A percentile compares a stretch with the other conserved stretches of the same genome.
Conservation (phyloP, 2,329 filamentous ascomycete genomes). For the Thielaviopsis euricoi region DNA sequence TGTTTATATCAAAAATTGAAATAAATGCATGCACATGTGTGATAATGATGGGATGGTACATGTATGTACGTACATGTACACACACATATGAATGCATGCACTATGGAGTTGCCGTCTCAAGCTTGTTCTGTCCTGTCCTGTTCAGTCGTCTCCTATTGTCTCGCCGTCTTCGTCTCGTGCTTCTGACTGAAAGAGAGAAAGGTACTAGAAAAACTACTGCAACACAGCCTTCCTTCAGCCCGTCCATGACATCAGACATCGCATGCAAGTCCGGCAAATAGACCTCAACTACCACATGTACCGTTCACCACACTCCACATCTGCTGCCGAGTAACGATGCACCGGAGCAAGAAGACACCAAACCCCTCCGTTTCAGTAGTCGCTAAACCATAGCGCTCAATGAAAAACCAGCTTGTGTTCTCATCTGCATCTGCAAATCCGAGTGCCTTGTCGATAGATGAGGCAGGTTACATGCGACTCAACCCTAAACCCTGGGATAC, state of each 20-base stretch:
- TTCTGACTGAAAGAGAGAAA: too few species aligned
- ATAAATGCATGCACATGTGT: neutral
- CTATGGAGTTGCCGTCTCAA: neutral
- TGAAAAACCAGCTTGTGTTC: neutral
- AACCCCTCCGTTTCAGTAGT: neutral
- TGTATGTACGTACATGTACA: too few species aligned
- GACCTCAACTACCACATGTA: too few species aligned
- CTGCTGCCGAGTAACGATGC: neutral
- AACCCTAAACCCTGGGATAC: neutral
- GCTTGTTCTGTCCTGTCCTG: neutral
- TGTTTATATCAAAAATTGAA: too few species aligned
- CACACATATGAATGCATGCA: neutral
- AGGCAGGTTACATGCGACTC: neutral
- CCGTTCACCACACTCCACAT: too few species aligned
- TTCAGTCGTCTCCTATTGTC: too few species aligned
- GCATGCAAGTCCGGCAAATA: neutral
- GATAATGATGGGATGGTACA: neutral
- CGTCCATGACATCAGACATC: neutral
- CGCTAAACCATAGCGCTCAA: neutral
- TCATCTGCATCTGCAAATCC: neutral
- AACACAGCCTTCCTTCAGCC: neutral
- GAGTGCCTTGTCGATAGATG: too few species aligned
- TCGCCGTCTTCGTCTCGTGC: too few species aligned
- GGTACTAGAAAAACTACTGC: too few species aligned
- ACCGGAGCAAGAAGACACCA: neutral